These are phyloP conservation scores for Metschnikowia lachancei DNA, from an alignment of 805 yeast species.

Conservation along the genomic window DNA sequence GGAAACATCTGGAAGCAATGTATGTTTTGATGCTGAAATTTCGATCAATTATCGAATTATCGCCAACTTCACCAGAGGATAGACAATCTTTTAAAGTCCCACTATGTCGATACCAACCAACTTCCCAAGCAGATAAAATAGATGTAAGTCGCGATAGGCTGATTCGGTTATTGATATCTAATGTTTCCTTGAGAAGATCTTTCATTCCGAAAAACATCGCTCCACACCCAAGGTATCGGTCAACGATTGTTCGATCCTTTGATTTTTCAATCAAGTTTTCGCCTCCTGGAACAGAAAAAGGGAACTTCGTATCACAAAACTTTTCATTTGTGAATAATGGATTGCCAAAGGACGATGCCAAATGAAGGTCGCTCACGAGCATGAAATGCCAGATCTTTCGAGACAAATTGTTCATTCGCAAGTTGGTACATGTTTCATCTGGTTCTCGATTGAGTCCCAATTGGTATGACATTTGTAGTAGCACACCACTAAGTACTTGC, in stretches of 20 bases:
- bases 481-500: constrained; percentile 24
- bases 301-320: constrained; percentile 16
- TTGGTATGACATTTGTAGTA: constrained; percentile 62
- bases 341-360: constrained; percentile 17
- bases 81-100: constrained; percentile 15
- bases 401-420: constrained; percentile 21
- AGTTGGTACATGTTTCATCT: constrained; percentile 24
- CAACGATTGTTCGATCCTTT: constrained; percentile 12
- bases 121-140: constrained; percentile 11
- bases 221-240: constrained; percentile 12
- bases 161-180: constrained; percentile 11
- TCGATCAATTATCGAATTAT: constrained; percentile 10
- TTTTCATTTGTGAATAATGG: constrained; percentile 12
- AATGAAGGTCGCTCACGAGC: constrained; percentile 13
- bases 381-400: constrained; percentile 28
- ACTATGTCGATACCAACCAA: constrained; percentile 10
- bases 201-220: constrained; percentile 5
- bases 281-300: constrained; percentile 17
- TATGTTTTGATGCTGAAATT: constrained; percentile 19
- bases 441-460: constrained; percentile 73
- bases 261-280: constrained; percentile 16
- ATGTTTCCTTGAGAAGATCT: constrained; percentile 8
- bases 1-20: constrained; percentile 17
- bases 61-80: constrained; percentile 1
- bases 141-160: constrained; percentile 14